Evolutionary conservation across 768 basidiomycete species (phyloP), one percentile per base, ranked within the genome.

Genomic region (Mycena chlorophos): DNA sequence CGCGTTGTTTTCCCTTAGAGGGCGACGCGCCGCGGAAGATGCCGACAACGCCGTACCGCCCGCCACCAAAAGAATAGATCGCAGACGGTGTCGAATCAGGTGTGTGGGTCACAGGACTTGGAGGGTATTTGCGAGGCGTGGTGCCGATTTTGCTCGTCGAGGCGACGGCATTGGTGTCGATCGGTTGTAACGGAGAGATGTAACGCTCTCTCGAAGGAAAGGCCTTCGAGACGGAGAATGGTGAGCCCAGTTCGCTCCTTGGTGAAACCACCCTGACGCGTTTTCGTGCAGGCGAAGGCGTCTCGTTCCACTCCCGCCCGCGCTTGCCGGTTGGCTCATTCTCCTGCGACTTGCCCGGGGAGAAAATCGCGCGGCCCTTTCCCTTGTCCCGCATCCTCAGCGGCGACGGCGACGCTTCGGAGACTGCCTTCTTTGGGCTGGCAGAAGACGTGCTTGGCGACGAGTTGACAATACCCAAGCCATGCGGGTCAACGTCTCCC

Each of bases 391-490:
- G 8, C 27, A 4, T 27, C 26, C 45, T 28, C 25, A 5, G 20
- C 5, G 26, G 25, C 45, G 13, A 46, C 26, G 59, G 52, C 19
- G 61, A 60, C 47, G 40, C 38, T 8, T 49, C 59, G 3, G 50
- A 50, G 19, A 52, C 50, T 34, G 48, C 12, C 6, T 37, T 42
- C 30, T 34, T 48, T 0, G 26, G 22, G 34, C 54, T 57, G 1
- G 53, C 30, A 1, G 58, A 52, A 16, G 50, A 38, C 14, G 52
- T 16, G 14, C 52, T 49, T 19, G 39, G 31, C 30, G 52, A 53
- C 28, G 68, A 65, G n/a, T n/a, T 1, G 70, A 69, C 13, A 67
- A 64, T 6, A 62, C 37, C 68, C 71, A 71, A 71, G 71, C 73
- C 22, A 57, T 54, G 56, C 4, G 17, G 17, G 17, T 31, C 48